Conservation (phyloP, 306 rosid species). For the Arachis hypogaea region DNA sequence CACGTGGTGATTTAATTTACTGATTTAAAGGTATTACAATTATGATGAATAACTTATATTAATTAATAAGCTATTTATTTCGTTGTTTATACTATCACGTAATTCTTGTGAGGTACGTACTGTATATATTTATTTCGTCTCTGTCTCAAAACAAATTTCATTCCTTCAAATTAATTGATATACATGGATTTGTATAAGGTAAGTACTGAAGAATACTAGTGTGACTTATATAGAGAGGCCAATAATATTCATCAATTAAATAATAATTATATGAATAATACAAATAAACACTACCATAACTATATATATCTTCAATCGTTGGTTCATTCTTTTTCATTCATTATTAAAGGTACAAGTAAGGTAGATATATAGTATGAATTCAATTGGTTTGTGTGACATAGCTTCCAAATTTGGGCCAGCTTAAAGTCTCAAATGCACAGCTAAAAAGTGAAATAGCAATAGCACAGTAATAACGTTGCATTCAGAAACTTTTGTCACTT, state of each 20-base stretch:
- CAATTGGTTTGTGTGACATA: no score
- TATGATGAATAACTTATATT: neutral
- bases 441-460: conserved; percentile 13
- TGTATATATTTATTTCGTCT: neutral
- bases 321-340: no score
- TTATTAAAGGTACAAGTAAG: neutral
- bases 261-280: no score
- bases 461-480: neutral
- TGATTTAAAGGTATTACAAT: neutral
- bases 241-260: no score
- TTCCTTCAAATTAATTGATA: neutral
- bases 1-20: no score
- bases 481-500: neutral
- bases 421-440: neutral
- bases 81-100: neutral
- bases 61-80: no score
- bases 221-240: neutral
- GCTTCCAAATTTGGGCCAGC: conserved; percentile 17
- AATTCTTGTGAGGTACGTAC: neutral
- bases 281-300: no score
- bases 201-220: neutral
- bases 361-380: neutral
- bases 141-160: neutral
- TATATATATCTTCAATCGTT: no score
- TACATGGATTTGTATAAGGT: neutral